A percentile compares a stretch with the other conserved stretches of the same genome.
phyloP scores from a whole-genome alignment of 805 yeast species.

The Barnettozyma vustinii region DNA sequence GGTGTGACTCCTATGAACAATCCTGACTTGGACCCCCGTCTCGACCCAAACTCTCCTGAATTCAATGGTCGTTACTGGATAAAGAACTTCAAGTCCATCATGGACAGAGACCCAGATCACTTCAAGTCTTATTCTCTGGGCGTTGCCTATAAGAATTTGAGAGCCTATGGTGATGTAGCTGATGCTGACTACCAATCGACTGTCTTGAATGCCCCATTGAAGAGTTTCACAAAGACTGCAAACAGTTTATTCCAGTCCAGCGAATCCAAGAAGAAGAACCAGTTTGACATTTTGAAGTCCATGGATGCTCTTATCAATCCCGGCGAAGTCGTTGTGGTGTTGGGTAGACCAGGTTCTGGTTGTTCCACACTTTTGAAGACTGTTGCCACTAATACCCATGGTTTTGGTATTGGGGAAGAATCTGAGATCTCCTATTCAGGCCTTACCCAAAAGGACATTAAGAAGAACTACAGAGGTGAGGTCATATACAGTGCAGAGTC shows the following conservation, averaged over 20 bases:
- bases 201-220: slow-evolving; percentile 37
- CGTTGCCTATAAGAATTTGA: slow-evolving; percentile 47
- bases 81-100: slow-evolving; percentile 45
- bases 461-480: slow-evolving; percentile 56
- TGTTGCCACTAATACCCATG: slow-evolving; percentile 53
- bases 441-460: slow-evolving; percentile 43
- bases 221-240: slow-evolving; percentile 13
- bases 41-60: slow-evolving; percentile 54
- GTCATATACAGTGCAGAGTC: slow-evolving; percentile 66
- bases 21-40: slow-evolving; percentile 33
- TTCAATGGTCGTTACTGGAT: slow-evolving; percentile 63
- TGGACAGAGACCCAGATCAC: slow-evolving; percentile 49
- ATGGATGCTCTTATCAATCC: slow-evolving; percentile 64
- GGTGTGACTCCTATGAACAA: slow-evolving; percentile 33
- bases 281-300: slow-evolving; percentile 45
- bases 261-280: slow-evolving; percentile 18
- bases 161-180: slow-evolving; percentile 52
- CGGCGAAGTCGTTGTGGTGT: slow-evolving; percentile 62
- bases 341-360: slow-evolving; percentile 79
- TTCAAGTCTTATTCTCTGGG: slow-evolving; percentile 52
- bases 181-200: slow-evolving; percentile 62
- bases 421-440: slow-evolving; percentile 52
- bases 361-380: slow-evolving; percentile 64
- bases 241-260: slow-evolving; percentile 12
- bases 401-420: slow-evolving; percentile 44